Percentiles rank a stretch among this genome's conserved stretches.
Conservation (phyloP, 306 rosid species). For the Lathyrus tuberosus region DNA sequence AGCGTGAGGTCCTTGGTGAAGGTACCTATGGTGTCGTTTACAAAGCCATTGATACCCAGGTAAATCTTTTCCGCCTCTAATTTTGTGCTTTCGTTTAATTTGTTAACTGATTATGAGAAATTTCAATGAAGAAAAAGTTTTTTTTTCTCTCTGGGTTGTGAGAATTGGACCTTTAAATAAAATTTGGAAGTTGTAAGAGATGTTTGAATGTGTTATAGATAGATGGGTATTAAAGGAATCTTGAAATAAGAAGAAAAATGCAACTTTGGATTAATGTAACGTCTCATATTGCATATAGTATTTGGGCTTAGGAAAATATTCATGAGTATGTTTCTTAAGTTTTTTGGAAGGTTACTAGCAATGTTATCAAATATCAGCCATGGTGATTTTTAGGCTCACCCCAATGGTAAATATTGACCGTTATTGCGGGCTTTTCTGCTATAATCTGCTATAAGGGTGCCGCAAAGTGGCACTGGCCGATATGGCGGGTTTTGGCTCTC, state of each 20-base stretch:
- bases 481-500: too few relatives aligned
- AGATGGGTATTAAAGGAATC: constrained; percentile 6
- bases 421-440: too few relatives aligned
- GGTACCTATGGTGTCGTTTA: constrained; percentile 98
- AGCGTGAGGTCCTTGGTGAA: constrained; percentile 94
- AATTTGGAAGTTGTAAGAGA: constrained; percentile 29
- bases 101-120: not conserved
- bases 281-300: not conserved
- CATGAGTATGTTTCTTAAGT: not conserved
- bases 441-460: too few relatives aligned
- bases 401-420: too few relatives aligned
- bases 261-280: not conserved
- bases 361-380: too few relatives aligned
- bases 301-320: not conserved
- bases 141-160: not conserved
- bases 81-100: not conserved
- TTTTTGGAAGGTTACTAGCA: too few relatives aligned
- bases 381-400: too few relatives aligned
- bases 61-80: constrained; percentile 13
- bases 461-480: too few relatives aligned
- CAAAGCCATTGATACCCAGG: constrained; percentile 98
- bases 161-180: constrained; percentile 7
- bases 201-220: constrained; percentile 10
- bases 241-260: constrained; percentile 8
- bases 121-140: not conserved